Base-by-base conservation (phyloP, 2,329 filamentous ascomycete species). In the Fusarium mangiferae region DNA sequence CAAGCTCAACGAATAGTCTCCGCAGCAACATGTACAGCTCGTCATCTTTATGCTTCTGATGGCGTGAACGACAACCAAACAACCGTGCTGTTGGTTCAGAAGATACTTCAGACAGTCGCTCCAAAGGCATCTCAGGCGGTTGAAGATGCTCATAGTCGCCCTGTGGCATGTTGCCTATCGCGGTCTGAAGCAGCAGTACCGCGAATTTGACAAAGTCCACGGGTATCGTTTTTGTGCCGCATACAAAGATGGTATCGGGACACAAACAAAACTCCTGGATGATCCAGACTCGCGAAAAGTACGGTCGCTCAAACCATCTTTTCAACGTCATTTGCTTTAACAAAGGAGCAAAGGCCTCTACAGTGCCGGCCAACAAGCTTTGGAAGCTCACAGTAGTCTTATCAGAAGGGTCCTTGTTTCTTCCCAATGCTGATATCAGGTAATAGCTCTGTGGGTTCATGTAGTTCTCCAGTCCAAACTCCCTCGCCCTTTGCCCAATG, bases 231-330 rank as follows among this genome's bases (percentile, higher is more conserved):
- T 24, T 63, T 1, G 58, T 14, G 0, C 62, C 62, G 3, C 46
- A 66, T 2, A 54, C n/a, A 3, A 66, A 55, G 7, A 55, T 3
- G 1, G 58, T 66, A 7, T 55, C 39, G 2, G 46, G 4, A 5
- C 62, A 66, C 1, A 66, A 13, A 1, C 36, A 66, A 4, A 66
- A 46, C 11, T 54, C 57, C 8, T 66, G 62, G 17, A 66, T 28
- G 11, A 63, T 55, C 62, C 58, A 66, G 20, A 22, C 58, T 4
- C 58, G 46, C 18, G 39, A 63, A 7, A 66, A 66, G 20, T 66
- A 66, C 0, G 58, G 39, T 10, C 62, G 54, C 15, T 54, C 46
- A 0, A 66, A 41, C 62, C 58, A 63, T 0, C 3, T 24, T 12
- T 55, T 54, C 0, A 63, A 1, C 3, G 10, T 4, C 33, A 18